Evolutionary conservation across 2,329 filamentous ascomycete species (phyloP).

Genomic region (Cordyceps militaris): DNA sequence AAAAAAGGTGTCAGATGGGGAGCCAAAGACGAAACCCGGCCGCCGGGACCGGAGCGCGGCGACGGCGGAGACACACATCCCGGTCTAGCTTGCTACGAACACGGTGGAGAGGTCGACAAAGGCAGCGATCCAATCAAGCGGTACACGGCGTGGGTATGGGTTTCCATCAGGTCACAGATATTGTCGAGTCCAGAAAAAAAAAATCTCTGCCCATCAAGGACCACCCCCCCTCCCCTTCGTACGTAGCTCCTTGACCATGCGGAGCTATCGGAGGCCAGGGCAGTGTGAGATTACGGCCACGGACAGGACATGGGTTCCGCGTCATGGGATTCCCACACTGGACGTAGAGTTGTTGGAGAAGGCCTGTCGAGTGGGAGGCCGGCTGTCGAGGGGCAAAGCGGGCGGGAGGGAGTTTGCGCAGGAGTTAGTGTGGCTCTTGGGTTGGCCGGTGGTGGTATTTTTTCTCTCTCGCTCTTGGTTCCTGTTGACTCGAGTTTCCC

Average conservation of each 20-base stretch:
- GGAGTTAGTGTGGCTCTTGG: neutral
- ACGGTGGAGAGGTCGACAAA: neutral
- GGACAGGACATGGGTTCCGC: slow-evolving; percentile 1
- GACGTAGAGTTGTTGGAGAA: slow-evolving; percentile 6
- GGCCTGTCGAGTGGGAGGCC: neutral
- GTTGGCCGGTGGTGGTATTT: neutral
- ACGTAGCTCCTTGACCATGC: neutral
- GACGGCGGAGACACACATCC: neutral
- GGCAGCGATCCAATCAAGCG: neutral
- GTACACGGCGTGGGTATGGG: neutral
- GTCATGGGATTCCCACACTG: slow-evolving; percentile 8
- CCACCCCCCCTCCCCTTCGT: neutral
- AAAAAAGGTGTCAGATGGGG: neutral
- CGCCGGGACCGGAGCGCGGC: slow-evolving; percentile 9
- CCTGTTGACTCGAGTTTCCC: neutral
- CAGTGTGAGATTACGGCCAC: neutral
- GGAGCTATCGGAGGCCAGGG: neutral
- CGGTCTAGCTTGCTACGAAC: slow-evolving; percentile 1
- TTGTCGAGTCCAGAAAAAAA: neutral
- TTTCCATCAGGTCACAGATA: slow-evolving; percentile 9
- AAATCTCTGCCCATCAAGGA: slow-evolving; percentile 8
- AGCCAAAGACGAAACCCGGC: neutral
- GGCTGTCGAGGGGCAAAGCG: neutral
- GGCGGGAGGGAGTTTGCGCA: neutral
- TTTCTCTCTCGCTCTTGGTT: neutral